Evolutionary conservation across 148 eudicot species (phyloP), one percentile per base, ranked within the genome.

Genomic region (Pharnaceum exiguum): DNA sequence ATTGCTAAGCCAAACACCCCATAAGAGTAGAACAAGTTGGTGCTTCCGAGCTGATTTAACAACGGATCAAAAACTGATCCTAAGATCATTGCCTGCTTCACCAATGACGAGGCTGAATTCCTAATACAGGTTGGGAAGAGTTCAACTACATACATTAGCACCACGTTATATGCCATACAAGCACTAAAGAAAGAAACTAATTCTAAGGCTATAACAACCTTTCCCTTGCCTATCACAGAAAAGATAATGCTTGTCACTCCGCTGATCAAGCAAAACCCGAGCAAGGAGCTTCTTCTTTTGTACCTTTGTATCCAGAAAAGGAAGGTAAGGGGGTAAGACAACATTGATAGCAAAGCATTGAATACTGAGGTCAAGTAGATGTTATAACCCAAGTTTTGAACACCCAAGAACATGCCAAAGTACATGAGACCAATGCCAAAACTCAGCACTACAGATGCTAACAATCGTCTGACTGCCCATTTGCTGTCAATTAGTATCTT

Each of bases 121-220:
- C 50, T 42, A 16, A 57, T 49, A 30, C 50, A 57, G 13, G 62
- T 57, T 1, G 62, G 62, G 22, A 57, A 57, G 25, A 57, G 26
- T 25, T 57, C 62, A 25, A 44, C 43, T 2, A 17, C 28, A 15
- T 57, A 40, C 35, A 57, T 57, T 8, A 57, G 23, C 37, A 36
- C 23, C 23, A 57, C 10, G 29, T 57, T 44, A 27, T 9, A 43
- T 17, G 62, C 47, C 49, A 44, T 42, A 10, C 31, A 42, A 0
- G 25, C 62, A 29, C 49, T 5, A 16, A 57, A 29, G 23, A 39
- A 42, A 26, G 62, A 26, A 7, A 15, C 62, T 19, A 57, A 19
- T 37, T 42, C 60, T 17, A 56, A 18, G 6, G 19, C 60, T 11
- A 39, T 16, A 10, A 19, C 10, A 18, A 5, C 10, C 32, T 30